Base-by-base conservation (phyloP, 768 basidiomycete species). In the Amanita exitialis region DNA sequence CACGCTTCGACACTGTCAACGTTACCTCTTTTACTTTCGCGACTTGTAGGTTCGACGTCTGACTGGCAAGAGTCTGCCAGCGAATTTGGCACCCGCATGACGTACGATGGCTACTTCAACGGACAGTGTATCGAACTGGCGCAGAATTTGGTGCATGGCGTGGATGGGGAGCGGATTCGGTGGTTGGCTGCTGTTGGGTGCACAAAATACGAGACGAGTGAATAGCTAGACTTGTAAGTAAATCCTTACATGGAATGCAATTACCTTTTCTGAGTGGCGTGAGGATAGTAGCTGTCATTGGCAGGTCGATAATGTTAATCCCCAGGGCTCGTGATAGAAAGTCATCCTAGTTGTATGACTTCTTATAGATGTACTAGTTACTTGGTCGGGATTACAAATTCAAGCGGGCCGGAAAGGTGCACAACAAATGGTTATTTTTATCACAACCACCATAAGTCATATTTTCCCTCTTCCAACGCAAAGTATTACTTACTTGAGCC, bases 1-100 rank as follows among this genome's bases (percentile, higher is more conserved):
- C 83, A 75, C 52, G 81, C 81, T 25, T 16, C 38, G 13, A 39
- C 37, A n/a, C 25, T 30, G 15, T 25, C 44, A 15, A 53, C 52
- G 6, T 36, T 53, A 16, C 52, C 52, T 13, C 35, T 44, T 18
- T 25, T 53, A 12, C 45, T 53, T 28, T 45, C 52, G 28, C 21
- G 51, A n/a, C 39, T 53, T 5, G 13, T 18, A 30, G 46, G 52
- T 27, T 47, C 45, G 15, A 46, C 44, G 18, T 46, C 43, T 13
- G 21, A 7, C 10, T 12, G 46, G 32, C 15, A 18, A 23, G 38
- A 37, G 3, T 16, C 32, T 28, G 41, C 16, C 27, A 43, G 27
- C 20, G n/a, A 41, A 15, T 18, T 3, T 6, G 15, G 20, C 7
- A 10, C 21, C 36, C 21, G 20, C 21, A 28, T 16, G 16, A 15